Percentiles rank a stretch among this genome's conserved stretches.
phyloP scores from a whole-genome alignment of 2,329 filamentous ascomycete genomes.

The Fusarium goolgardi region DNA sequence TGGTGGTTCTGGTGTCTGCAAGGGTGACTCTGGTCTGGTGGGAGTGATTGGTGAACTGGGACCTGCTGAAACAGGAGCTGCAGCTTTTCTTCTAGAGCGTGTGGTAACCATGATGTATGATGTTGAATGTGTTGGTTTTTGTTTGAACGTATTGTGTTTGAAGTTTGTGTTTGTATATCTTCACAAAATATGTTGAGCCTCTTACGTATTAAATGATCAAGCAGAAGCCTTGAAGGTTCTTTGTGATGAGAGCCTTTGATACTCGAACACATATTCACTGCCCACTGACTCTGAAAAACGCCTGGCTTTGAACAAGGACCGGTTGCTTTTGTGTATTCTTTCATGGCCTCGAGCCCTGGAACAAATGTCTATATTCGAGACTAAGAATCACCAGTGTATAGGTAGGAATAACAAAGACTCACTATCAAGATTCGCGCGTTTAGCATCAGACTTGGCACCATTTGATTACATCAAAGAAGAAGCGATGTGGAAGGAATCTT shows the following conservation, averaged over 20 bases:
- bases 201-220: conserved; percentile 4
- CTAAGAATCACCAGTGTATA: too few species aligned
- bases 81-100: neutral
- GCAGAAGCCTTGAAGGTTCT: neutral
- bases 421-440: neutral
- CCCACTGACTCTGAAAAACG: neutral
- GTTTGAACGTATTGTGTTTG: neutral
- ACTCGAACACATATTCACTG: neutral
- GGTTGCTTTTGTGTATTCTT: neutral
- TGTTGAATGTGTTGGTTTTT: neutral
- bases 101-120: conserved; percentile 11
- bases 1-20: neutral
- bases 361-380: neutral
- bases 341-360: neutral
- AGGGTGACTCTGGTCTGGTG: neutral
- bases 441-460: neutral
- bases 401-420: neutral
- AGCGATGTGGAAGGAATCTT: neutral
- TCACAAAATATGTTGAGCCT: neutral
- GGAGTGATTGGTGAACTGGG: neutral
- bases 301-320: neutral
- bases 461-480: neutral
- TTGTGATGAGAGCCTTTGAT: neutral
- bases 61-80: neutral
- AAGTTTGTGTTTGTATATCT: neutral